Conservation (phyloP, 1,284 basidiomycete genomes). For the Porodaedalea pini region DNA sequence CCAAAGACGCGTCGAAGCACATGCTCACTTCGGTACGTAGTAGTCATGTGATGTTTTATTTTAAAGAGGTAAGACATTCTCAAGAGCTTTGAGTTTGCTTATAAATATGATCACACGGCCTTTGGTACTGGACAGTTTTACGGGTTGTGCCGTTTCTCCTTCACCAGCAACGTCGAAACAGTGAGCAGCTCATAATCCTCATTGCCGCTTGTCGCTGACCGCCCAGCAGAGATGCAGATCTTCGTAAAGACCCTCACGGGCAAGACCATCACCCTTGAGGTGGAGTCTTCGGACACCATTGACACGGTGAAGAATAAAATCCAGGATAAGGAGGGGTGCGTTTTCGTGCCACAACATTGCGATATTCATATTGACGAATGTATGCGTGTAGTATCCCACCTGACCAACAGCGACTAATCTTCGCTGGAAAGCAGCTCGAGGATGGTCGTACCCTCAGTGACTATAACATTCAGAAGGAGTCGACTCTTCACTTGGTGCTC, state of each 20-base stretch:
- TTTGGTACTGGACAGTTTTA: conserved; percentile 6
- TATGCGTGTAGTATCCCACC: conserved; percentile 67
- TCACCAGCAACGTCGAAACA: neutral
- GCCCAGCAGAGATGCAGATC: conserved; percentile 71
- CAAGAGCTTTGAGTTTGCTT: neutral
- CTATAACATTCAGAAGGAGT: conserved; percentile 99
- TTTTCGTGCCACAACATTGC: neutral
- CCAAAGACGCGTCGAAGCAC: neutral
- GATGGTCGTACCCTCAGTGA: conserved; percentile 92
- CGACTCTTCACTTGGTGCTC: conserved; percentile 95
- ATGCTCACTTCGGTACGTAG: too few relatives aligned
- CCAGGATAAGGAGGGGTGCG: conserved; percentile 88
- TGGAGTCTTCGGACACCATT: conserved; percentile 94
- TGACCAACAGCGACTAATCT: conserved; percentile 93
- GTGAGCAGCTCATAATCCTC: neutral
- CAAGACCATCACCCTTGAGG: conserved; percentile 98
- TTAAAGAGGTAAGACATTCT: too few relatives aligned
- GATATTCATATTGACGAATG: neutral
- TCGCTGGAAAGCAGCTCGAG: conserved; percentile 95
- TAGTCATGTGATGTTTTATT: too few relatives aligned
- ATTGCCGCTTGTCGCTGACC: neutral
- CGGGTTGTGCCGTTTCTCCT: neutral
- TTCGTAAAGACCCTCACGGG: conserved; percentile 97
- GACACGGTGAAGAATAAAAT: conserved; percentile 93
- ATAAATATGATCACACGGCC: neutral